Percentiles rank a stretch among this genome's conserved stretches.
These are phyloP conservation scores for Colletotrichum sansevieriae DNA, from an alignment of 2,329 filamentous ascomycete genomes.

Conservation along the genomic window DNA sequence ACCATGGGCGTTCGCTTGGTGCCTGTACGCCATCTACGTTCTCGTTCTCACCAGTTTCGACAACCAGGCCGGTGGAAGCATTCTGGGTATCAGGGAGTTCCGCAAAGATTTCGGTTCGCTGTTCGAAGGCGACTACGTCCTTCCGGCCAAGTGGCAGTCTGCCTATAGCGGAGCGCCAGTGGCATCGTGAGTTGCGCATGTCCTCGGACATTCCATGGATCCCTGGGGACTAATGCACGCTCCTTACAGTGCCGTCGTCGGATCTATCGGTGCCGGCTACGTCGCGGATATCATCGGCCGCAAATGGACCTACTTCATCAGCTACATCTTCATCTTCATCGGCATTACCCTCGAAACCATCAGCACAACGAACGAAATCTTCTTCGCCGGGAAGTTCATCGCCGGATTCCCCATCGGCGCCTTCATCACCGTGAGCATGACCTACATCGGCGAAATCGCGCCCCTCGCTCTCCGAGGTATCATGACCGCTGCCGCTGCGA, in stretches of 20 bases:
- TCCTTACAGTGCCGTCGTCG: slow-evolving; percentile 38
- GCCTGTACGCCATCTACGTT: slow-evolving; percentile 55
- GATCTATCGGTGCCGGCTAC: slow-evolving; percentile 36
- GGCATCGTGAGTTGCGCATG: slow-evolving; percentile 48
- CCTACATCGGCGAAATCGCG: slow-evolving; percentile 50
- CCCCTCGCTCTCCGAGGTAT: slow-evolving; percentile 48
- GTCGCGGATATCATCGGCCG: slow-evolving; percentile 36
- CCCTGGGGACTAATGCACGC: neutral
- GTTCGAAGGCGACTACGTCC: slow-evolving; percentile 53
- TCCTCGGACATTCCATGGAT: neutral
- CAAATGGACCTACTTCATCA: slow-evolving; percentile 48
- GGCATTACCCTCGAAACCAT: slow-evolving; percentile 54
- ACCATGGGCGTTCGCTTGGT: slow-evolving; percentile 51
- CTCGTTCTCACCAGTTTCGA: slow-evolving; percentile 57
- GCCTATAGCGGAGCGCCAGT: slow-evolving; percentile 58
- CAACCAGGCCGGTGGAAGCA: slow-evolving; percentile 55
- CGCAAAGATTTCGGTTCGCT: slow-evolving; percentile 58
- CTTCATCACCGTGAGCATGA: slow-evolving; percentile 46
- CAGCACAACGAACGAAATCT: slow-evolving; percentile 51
- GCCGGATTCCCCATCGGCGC: slow-evolving; percentile 55
- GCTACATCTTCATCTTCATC: slow-evolving; percentile 52
- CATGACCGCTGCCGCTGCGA: slow-evolving; percentile 47
- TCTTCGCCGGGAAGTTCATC: slow-evolving; percentile 58
- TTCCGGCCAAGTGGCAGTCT: slow-evolving; percentile 58
- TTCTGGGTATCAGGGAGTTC: slow-evolving; percentile 58